These are phyloP conservation scores for Tulasnella sp. DNA, from an alignment of 768 basidiomycete genomes.

Conservation along the genomic window DNA sequence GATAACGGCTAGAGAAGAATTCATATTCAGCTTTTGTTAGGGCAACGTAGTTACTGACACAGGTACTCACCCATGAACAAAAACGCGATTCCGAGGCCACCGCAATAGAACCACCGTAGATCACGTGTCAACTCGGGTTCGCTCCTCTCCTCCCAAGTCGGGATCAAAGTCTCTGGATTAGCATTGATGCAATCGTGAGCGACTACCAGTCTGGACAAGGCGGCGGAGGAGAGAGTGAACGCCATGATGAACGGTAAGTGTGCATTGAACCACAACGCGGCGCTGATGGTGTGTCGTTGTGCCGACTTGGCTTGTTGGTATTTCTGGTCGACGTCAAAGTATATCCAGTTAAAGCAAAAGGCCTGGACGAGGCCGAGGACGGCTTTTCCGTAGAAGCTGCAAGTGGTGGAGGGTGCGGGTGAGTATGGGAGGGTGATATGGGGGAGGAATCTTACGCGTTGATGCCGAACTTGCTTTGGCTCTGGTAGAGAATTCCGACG, in stretches of 20 bases:
- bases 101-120: conserved; percentile 17
- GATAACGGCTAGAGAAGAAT: not conserved
- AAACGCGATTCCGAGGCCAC: not conserved
- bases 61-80: conserved; percentile 18
- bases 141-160: not conserved
- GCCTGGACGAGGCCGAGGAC: conserved; percentile 22
- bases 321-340: conserved; percentile 24
- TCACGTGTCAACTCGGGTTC: not conserved
- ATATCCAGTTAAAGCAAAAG: conserved; percentile 26
- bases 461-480: conserved; percentile 10
- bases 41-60: not conserved
- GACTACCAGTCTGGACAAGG: conserved; percentile 17
- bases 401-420: too few relatives aligned
- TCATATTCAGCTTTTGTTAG: not conserved
- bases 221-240: conserved; percentile 15
- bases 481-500: conserved; percentile 20
- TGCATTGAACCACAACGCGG: conserved; percentile 6
- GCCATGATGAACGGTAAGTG: conserved; percentile 24
- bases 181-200: conserved; percentile 18
- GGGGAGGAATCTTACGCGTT: not conserved
- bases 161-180: not conserved
- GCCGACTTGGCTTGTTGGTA: not conserved
- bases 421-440: not conserved
- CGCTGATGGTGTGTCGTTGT: not conserved
- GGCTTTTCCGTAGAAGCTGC: conserved; percentile 23